Evolutionary conservation across 1,284 basidiomycete species (phyloP).

Genomic region (Takashimella koratensis): DNA sequence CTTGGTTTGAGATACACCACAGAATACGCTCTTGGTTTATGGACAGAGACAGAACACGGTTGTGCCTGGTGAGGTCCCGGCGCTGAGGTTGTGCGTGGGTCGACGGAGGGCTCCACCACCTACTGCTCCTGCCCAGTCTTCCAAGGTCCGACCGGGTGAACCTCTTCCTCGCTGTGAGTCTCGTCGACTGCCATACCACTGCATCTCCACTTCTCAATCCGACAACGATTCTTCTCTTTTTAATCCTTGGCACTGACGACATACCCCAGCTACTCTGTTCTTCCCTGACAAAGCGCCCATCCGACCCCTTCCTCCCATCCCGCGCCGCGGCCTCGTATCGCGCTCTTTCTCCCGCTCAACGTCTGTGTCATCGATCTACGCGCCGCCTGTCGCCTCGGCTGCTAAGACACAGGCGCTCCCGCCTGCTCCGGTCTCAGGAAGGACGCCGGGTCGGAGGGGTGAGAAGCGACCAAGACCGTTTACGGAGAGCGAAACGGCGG

Average conservation of each 20-base stretch:
- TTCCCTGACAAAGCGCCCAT: slow-evolving; percentile 30
- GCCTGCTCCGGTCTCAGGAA: slow-evolving; percentile 8
- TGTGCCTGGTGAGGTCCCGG: neutral
- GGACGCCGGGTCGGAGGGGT: slow-evolving; percentile 38
- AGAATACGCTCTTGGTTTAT: slow-evolving; percentile 10
- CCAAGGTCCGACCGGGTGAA: slow-evolving; percentile 45
- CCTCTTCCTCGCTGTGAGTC: slow-evolving; percentile 45
- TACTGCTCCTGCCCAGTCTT: neutral
- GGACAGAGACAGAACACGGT: slow-evolving; percentile 7
- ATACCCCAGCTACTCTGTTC: slow-evolving; percentile 31
- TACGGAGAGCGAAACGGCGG: neutral
- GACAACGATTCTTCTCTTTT: neutral
- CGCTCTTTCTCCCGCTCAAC: slow-evolving; percentile 29
- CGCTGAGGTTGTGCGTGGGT: slow-evolving; percentile 32
- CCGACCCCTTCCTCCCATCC: slow-evolving; percentile 30
- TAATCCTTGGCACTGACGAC: no score
- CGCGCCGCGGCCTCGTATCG: slow-evolving; percentile 11
- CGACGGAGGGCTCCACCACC: slow-evolving; percentile 25
- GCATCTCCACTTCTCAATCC: neutral
- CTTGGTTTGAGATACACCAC: neutral
- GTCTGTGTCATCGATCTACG: slow-evolving; percentile 39
- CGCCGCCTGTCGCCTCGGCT: slow-evolving; percentile 31
- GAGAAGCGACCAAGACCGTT: slow-evolving; percentile 32
- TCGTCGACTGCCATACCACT: neutral
- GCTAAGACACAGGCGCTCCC: slow-evolving; percentile 2